These are phyloP conservation scores for Daldinia bambusicola DNA, from an alignment of 495 filamentous ascomycete genomes.

Conservation along the genomic window DNA sequence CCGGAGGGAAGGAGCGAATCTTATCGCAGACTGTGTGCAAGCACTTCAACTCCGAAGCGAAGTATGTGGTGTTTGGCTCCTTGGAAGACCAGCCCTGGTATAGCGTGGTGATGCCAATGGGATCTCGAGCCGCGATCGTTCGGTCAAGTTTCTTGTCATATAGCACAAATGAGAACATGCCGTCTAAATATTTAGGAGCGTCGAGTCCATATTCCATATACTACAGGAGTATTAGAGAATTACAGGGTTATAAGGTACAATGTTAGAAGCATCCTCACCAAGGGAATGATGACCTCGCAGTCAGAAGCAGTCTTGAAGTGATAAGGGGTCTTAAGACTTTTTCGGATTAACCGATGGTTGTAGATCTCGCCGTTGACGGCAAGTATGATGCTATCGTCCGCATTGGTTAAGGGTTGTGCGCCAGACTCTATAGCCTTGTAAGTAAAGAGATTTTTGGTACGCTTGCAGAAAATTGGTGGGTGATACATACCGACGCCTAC, in stretches of 20 bases:
- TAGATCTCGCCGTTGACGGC: constrained; percentile 99
- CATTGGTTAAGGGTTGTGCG: constrained; percentile 93
- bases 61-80: constrained; percentile 88
- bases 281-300: constrained; percentile 95
- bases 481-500: constrained; percentile 87
- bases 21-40: constrained; percentile 94
- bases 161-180: constrained; percentile 99
- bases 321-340: constrained; percentile 79
- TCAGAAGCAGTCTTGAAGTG: constrained; percentile 98
- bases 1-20: constrained; percentile 92
- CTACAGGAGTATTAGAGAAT: constrained; percentile 55
- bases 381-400: constrained; percentile 85
- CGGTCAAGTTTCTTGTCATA: constrained; percentile 94
- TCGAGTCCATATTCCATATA: constrained; percentile 93
- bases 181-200: constrained; percentile 93
- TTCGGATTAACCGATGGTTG: constrained; percentile 94
- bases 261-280: constrained; percentile 69
- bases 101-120: constrained; percentile 96
- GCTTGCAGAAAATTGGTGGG: constrained; percentile 26
- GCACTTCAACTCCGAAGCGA: constrained; percentile 96
- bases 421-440: constrained; percentile 75
- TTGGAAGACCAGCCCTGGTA: constrained; percentile 90
- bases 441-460: constrained; percentile 31
- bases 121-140: constrained; percentile 91
- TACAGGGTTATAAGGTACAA: constrained; percentile 15